Evolutionary conservation across 495 filamentous ascomycete species (phyloP), one percentile per base, ranked within the genome.

Genomic region (Penicillium coffeae): DNA sequence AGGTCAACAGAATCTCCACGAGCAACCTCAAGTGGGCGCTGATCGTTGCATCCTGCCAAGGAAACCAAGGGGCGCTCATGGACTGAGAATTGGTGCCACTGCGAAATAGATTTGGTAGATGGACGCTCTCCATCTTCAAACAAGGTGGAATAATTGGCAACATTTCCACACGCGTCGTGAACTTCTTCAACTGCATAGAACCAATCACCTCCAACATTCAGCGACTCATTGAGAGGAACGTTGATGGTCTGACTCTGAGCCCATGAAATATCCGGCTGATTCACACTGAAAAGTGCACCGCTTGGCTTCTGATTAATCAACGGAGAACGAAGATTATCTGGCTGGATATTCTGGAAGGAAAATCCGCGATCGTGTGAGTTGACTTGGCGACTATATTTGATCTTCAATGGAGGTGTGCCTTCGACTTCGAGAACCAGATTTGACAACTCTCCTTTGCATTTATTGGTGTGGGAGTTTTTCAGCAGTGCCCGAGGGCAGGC

Each of bases 111-210:
- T 64, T 73, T 52, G 69, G 75, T 27, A 80, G 85, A 51, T 43
- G 61, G 60, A 16, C 77, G 75, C 21, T 92, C 86, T 39, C 86
- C 80, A 20, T 78, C 76, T 12, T 74, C 69, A 14, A 69, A 62
- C 20, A 66, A 41, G 5, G 71, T 68, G n/a, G 84, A 78, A 60
- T 95, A 98, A 45, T 84, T 89, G 45, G 89, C 85, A 33, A 86
- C 66, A 56, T 98, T 98, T 13, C 92, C 93, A 49, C 85, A 83
- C 8, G 80, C 93, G 74, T 98, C 93, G 45, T 86, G 78, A 21
- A 98, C 89, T 60, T 95, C 88, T 59, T 96, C 90, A 34, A 98
- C 83, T 2, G 83, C 83, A 56, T 96, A 98, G 46, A 83, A 71
- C 92, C 92, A 98, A 14, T 81, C 72, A 33, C 93, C 93, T 35